These are phyloP conservation scores for Dipteronia dyeriana DNA, from an alignment of 345 rosid genomes.

Conservation along the genomic window DNA sequence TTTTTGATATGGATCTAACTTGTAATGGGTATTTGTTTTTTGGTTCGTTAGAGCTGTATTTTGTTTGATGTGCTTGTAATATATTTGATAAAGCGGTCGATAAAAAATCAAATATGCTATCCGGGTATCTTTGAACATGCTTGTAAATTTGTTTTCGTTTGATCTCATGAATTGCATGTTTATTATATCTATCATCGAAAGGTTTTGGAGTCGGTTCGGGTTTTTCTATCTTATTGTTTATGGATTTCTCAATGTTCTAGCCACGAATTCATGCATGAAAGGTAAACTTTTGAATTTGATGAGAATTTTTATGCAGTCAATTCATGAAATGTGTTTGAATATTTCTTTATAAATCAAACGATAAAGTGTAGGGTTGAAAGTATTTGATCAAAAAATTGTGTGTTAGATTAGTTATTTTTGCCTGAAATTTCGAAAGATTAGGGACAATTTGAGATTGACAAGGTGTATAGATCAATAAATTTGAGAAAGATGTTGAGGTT, in stretches of 20 bases:
- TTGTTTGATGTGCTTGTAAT: neutral
- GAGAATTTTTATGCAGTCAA: neutral
- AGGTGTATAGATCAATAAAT: neutral
- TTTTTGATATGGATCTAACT: constrained; percentile 4
- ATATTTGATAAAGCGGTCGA: neutral
- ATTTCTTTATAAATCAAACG: neutral
- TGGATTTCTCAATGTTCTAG: neutral
- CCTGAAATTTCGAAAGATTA: neutral
- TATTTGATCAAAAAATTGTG: neutral
- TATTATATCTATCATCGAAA: too few relatives aligned
- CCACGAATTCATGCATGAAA: neutral
- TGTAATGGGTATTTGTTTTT: neutral
- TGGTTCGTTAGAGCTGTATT: neutral
- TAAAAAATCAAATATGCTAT: neutral
- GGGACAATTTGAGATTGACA: neutral
- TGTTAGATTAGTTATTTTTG: neutral
- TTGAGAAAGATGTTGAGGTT: neutral
- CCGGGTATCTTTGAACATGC: neutral
- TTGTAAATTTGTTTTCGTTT: neutral
- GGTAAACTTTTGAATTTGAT: neutral
- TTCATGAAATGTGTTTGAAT: neutral
- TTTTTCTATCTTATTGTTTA: neutral
- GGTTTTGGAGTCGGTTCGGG: neutral
- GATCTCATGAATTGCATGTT: neutral
- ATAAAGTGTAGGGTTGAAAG: neutral